These are phyloP conservation scores for Coprinopsis cinerea DNA, from an alignment of 768 basidiomycete species.

Conservation along the genomic window DNA sequence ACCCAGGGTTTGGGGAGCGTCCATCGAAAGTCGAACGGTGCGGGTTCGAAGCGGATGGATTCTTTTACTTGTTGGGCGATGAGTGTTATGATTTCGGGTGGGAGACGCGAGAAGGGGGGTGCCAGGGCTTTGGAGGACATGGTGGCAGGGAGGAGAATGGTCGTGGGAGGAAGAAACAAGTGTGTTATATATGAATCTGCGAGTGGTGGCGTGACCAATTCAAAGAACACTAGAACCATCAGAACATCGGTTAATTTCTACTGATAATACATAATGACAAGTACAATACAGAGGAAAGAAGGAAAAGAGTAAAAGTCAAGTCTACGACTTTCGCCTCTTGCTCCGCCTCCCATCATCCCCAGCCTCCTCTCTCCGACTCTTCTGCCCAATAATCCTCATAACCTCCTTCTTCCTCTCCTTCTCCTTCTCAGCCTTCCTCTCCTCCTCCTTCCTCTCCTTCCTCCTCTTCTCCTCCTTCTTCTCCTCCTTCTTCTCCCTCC, in stretches of 20 bases:
- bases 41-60: neutral
- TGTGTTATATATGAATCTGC: too few species aligned
- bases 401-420: slow-evolving; percentile 73
- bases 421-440: slow-evolving; percentile 55
- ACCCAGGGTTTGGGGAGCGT: neutral
- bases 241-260: too few species aligned
- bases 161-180: too few species aligned
- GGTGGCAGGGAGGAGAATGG: neutral
- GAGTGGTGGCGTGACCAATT: too few species aligned
- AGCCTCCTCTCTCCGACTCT: slow-evolving; percentile 61
- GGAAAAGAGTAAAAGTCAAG: too few species aligned
- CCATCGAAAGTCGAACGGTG: neutral
- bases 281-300: too few species aligned
- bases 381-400: slow-evolving; percentile 68
- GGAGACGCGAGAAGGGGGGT: neutral
- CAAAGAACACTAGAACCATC: too few species aligned
- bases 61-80: neutral
- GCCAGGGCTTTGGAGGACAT: neutral
- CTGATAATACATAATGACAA: too few species aligned
- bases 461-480: slow-evolving; percentile 62
- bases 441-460: slow-evolving; percentile 68
- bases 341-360: slow-evolving; percentile 47
- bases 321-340: slow-evolving; percentile 34
- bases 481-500: slow-evolving; percentile 86
- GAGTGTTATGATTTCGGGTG: neutral